Evolutionary conservation across 2,329 filamentous ascomycete genomes (phyloP).

Genomic region (Botrytis tulipae): DNA sequence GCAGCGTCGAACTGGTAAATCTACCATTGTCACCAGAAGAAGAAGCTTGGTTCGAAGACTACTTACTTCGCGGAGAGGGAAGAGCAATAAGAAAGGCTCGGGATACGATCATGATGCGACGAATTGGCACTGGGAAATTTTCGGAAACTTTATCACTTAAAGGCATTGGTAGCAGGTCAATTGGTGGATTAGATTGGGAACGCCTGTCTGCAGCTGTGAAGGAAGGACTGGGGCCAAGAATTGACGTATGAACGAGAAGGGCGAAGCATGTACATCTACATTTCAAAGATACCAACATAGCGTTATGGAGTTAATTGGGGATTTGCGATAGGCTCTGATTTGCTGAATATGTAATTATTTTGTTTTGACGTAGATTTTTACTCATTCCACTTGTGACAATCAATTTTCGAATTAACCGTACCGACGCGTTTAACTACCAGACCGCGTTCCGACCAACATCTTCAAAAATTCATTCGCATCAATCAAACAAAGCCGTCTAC

Average conservation of each 20-base stretch:
- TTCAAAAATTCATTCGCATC: neutral
- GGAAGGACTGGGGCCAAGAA: conserved; percentile 36
- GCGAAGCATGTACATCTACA: conserved; percentile 1
- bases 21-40: conserved; percentile 70
- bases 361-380: neutral
- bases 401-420: neutral
- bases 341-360: neutral
- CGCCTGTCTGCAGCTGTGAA: conserved; percentile 33
- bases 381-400: conserved; percentile 3
- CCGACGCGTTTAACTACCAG: neutral
- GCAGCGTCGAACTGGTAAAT: conserved; percentile 67
- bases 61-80: conserved; percentile 62
- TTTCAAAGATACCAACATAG: conserved; percentile 23
- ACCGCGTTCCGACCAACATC: conserved; percentile 12
- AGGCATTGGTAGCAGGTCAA: conserved; percentile 32
- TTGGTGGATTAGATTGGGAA: conserved; percentile 37
- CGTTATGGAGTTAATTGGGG: conserved; percentile 19
- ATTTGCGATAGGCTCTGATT: neutral
- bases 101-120: conserved; percentile 73
- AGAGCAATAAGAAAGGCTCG: conserved; percentile 62
- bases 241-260: conserved; percentile 17
- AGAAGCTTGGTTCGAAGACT: conserved; percentile 71
- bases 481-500: neutral
- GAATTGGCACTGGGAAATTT: conserved; percentile 64
- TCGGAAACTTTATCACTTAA: conserved; percentile 48